Conservation (phyloP, 2,329 filamentous ascomycete genomes). For the Aureobasidium musti region DNA sequence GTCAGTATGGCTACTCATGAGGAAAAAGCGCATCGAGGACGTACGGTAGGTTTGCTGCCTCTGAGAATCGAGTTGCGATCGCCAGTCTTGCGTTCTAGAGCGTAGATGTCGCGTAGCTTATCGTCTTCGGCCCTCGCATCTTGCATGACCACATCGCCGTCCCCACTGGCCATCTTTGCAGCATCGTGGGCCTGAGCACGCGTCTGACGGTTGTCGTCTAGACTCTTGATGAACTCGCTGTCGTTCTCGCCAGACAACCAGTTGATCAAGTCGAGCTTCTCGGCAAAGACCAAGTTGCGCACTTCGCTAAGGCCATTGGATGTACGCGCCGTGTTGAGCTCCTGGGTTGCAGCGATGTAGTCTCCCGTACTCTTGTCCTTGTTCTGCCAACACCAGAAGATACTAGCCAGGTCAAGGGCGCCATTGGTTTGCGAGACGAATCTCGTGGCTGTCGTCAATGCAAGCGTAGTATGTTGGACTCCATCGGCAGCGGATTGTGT, state of each 20-base stretch:
- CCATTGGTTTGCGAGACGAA: conserved; percentile 68
- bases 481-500: conserved; percentile 34
- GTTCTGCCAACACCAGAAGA: conserved; percentile 96
- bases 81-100: conserved; percentile 85
- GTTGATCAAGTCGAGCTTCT: conserved; percentile 85
- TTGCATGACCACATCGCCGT: conserved; percentile 44
- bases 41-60: conserved; percentile 83
- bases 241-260: conserved; percentile 84
- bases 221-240: conserved; percentile 86
- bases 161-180: conserved; percentile 43
- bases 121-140: conserved; percentile 65
- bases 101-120: conserved; percentile 82
- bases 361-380: conserved; percentile 86
- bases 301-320: conserved; percentile 64
- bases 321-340: conserved; percentile 73
- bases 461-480: conserved; percentile 57
- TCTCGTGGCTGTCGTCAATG: conserved; percentile 67
- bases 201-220: conserved; percentile 64
- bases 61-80: conserved; percentile 86
- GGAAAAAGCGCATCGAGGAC: background rate
- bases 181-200: conserved; percentile 56
- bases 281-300: conserved; percentile 86
- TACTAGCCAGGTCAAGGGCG: conserved; percentile 79
- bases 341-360: conserved; percentile 81
- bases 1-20: conserved; percentile 30